Evolutionary conservation across 495 filamentous ascomycete genomes (phyloP), one percentile per base, ranked within the genome.

Genomic region (Pseudoneurospora amorphoporcata): DNA sequence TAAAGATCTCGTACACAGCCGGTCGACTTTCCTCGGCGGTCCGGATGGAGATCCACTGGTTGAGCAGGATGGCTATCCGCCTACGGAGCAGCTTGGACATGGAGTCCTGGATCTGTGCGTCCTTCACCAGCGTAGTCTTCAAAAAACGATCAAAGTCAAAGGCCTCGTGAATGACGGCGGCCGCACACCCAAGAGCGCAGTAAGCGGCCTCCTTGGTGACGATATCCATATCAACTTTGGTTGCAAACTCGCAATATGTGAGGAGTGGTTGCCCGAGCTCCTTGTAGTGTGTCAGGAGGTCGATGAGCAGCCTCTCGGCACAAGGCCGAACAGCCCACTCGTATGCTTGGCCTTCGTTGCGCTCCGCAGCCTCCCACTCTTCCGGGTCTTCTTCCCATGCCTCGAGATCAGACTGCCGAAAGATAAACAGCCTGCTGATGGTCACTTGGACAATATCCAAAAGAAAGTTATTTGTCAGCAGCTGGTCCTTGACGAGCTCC

Each of bases 331-430:
- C 89, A 37, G 94, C 89, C 82, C 94, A 96, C 75, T 97, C 92
- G 87, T 90, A 96, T 8, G 90, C 90, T 72, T 93, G 90, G 23
- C 92, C 88, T 69, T 90, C 87, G 53, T 88, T 91, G 71, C 95
- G 91, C 82, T 97, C 93, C 76, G 87, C 87, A 72, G 89, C 88
- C 76, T 97, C 94, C 95, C 95, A 99, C 68, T 94, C 92, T 76
- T 98, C 92, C 0, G 94, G 93, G 58, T 95, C 93, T 75, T 94
- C 91, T 79, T 93, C 91, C 95, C 95, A 98, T 73, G 93, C 90
- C 68, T 91, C 87, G 17, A 97, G 90, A 78, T 98, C 95, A 42
- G 86, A 87, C 40, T 90, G 86, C n/a, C 92, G 88, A 78, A 98
- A 94, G 41, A 94, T 87, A 81, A 99, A 96, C 78, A 96, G 94